Base-by-base conservation (phyloP, 2,329 filamentous ascomycete genomes). In the Pestalotiopsis sp. region DNA sequence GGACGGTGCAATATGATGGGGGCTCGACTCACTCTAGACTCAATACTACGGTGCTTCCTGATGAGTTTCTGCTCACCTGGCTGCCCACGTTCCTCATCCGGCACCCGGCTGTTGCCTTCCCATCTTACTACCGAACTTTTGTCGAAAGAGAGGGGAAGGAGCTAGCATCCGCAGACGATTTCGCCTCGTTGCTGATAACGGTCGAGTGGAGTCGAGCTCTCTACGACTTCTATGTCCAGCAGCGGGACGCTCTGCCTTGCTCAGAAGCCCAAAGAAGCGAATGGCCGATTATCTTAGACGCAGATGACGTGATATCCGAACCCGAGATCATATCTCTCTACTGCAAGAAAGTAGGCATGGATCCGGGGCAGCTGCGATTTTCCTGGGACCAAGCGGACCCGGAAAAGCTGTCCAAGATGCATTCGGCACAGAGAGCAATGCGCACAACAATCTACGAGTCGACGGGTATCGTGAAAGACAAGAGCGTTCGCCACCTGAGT, bases 41-140 rank as follows among this genome's bases (percentile, higher is more conserved):
- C 17, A 80, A 81, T 70, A 52, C 76, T 36, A 82, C 81, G 0
- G 60, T 80, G 9, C 69, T 82, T 6, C 75, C 81, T 2, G 78
- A 82, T 68, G 74, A 76, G 41, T 78, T 79, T 57, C 73, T 83
- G 27, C 74, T 73, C 12, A 77, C 70, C 6, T 80, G 74, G 72
- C 72, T 75, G 57, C 72, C 79, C 5, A 74, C 78, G 3, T 80
- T 82, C 67, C 73, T 81, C 40, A 80, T 82, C 66, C 74, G 81
- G 3, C 79, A 83, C 68, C 81, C 81, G 6, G 79, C 79, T 12
- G 70, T 83, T 36, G 71, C 76, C 11, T 82, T 80, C 58, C 77
- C 80, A 4, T 83, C 81, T 1, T 72, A 76, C 25, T 80, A 79
- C 68, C 80, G 80, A 2, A 69, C 68, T 45, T 23, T 52, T 7